These are phyloP conservation scores for Oryza coarctata DNA, from an alignment of 176 grass and related monocot genomes.

Conservation along the genomic window DNA sequence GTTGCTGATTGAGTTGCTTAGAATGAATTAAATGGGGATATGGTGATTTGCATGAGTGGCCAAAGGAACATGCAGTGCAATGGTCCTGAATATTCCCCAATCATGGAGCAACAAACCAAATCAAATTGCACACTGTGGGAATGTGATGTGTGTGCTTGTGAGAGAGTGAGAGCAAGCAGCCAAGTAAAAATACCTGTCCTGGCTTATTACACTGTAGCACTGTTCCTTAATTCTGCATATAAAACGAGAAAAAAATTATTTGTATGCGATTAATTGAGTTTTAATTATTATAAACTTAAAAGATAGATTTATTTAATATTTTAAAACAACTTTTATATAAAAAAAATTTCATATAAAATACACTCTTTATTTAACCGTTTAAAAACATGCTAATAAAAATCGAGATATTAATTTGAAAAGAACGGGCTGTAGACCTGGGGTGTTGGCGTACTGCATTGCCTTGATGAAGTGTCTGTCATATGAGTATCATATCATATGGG, in stretches of 20 bases:
- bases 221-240: too few relatives aligned
- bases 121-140: background rate
- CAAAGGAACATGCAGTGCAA: background rate
- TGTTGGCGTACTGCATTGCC: background rate
- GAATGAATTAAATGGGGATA: background rate
- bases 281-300: too few relatives aligned
- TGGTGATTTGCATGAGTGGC: background rate
- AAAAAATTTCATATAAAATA: too few relatives aligned
- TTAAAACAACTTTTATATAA: too few relatives aligned
- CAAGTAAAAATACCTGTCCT: background rate
- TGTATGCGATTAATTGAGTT: too few relatives aligned
- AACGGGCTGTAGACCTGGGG: background rate
- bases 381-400: too few relatives aligned
- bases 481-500: background rate
- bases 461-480: background rate
- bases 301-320: too few relatives aligned
- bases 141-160: background rate
- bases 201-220: background rate
- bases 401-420: too few relatives aligned
- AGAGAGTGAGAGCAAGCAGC: background rate
- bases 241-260: too few relatives aligned
- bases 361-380: too few relatives aligned
- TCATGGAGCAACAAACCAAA: constrained; percentile 15
- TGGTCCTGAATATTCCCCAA: constrained; percentile 32
- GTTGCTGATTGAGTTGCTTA: background rate